A percentile compares a stretch with the other conserved stretches of the same genome.
phyloP scores from a whole-genome alignment of 164 flowering plant genomes.

The Liriodendron chinense region DNA sequence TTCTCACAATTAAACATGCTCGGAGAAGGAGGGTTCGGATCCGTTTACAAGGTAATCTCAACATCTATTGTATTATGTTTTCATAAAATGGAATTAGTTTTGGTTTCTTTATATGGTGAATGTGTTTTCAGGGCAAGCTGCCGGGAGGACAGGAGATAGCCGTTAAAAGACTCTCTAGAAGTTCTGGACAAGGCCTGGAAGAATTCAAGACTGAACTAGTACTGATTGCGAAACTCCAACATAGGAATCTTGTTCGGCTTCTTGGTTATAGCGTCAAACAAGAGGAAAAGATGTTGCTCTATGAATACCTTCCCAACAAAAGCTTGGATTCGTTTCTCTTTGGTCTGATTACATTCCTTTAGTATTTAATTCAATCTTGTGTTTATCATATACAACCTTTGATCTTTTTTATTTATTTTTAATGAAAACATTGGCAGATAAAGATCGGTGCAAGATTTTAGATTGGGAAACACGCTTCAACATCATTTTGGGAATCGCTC shows the following conservation, averaged over 20 bases:
- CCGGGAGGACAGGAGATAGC: conserved; percentile 31
- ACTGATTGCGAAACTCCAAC: conserved; percentile 40
- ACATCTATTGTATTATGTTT: too few relatives aligned
- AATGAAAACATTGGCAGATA: conserved; percentile 6
- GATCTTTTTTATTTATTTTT: neutral
- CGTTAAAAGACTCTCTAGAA: conserved; percentile 38
- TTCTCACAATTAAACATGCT: neutral
- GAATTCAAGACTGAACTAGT: conserved; percentile 35
- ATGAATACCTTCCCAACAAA: conserved; percentile 35
- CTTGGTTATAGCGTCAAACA: conserved; percentile 32
- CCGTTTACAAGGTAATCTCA: conserved; percentile 1
- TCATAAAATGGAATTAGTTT: neutral
- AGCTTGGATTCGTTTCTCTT: conserved; percentile 31
- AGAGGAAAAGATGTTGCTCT: conserved; percentile 34
- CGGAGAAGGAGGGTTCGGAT: neutral
- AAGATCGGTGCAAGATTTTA: conserved; percentile 4
- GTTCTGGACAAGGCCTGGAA: conserved; percentile 32
- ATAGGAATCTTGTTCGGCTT: conserved; percentile 37
- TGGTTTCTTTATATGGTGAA: neutral
- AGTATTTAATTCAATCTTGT: neutral
- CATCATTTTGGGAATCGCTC: conserved; percentile 40
- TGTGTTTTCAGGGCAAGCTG: conserved; percentile 25
- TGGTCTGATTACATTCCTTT: conserved; percentile 12
- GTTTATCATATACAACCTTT: neutral
- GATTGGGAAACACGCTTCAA: conserved; percentile 26